phyloP scores from a whole-genome alignment of 176 grass and related monocot species.

The Pontederia crassipes region DNA sequence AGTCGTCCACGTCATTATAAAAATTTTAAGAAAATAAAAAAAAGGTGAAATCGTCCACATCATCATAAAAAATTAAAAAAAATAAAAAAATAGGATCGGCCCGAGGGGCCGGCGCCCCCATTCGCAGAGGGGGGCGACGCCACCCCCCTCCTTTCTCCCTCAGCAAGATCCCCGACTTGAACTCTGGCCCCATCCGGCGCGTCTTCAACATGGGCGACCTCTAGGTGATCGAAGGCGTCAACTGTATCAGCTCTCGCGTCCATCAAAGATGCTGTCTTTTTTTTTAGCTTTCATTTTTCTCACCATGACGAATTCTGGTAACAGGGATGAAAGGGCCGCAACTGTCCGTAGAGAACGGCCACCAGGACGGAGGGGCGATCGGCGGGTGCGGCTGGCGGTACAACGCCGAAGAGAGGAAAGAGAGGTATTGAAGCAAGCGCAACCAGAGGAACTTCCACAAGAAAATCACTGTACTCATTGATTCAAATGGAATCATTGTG shows the following conservation, averaged over 20 bases:
- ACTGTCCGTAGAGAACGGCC: constrained; percentile 25
- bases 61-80: too few relatives aligned
- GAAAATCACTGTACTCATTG: constrained; percentile 87
- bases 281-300: too few relatives aligned
- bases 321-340: constrained; percentile 53
- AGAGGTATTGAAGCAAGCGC: constrained; percentile 77
- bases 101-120: constrained; percentile 18
- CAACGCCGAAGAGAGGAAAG: constrained; percentile 57
- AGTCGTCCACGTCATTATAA: too few relatives aligned
- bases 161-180: constrained; percentile 48
- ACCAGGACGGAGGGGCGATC: constrained; percentile 29
- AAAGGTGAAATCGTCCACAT: too few relatives aligned
- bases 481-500: too few relatives aligned
- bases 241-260: too few relatives aligned
- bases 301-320: background rate
- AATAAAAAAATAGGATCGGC: too few relatives aligned
- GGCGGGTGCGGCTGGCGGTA: constrained; percentile 48
- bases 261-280: too few relatives aligned
- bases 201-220: constrained; percentile 84
- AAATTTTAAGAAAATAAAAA: too few relatives aligned
- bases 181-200: constrained; percentile 40
- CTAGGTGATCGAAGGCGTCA: constrained; percentile 31
- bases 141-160: constrained; percentile 52
- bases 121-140: too few relatives aligned
- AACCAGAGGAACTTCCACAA: constrained; percentile 81